Base-by-base conservation (phyloP, 805 yeast species). In the Jamesozyma spencerorum region DNA sequence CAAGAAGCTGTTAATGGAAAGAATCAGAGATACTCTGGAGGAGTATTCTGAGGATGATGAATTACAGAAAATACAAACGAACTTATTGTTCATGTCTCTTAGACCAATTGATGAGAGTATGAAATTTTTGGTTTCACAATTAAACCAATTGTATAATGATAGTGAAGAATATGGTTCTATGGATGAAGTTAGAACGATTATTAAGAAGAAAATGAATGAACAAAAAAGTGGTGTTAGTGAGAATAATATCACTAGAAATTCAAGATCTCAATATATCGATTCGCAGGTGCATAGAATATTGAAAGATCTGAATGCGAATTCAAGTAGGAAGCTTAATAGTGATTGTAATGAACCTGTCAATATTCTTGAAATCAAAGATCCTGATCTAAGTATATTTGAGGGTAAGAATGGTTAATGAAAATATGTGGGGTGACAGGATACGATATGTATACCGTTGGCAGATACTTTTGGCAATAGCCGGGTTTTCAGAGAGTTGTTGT, bases 71-170 rank as follows among this genome's bases (percentile, higher is more conserved):
- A 18, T 33, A 8, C 43, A 43, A 31, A 33, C 44, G 19, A 42
- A 40, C 4, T 42, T 46, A 15, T 31, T 57, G 1, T 47, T 48
- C 31, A 40, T 41, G n/a, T 46, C 56, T 2, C 36, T 59, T 12
- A 42, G 48, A 30, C 64, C 64, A 5, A 34, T 59, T 13, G 58
- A 58, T 38, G 59, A 55, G 31, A 49, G 58, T 8, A 41, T 59
- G 18, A 48, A 46, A 37, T 46, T 58, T 11, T 42, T 58, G 19
- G 46, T 47, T 2, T 42, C 51, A 2, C 57, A 54, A 46, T 29
- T 59, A 33, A 47, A 46, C 27, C 50, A 54, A 24, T 28, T 58
- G 18, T 53, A 54, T 46, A 43, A 50, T n/a, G 53, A 46, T 2
- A 48, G 54, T 36, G 58, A 55, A 33, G 53, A 54, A 37, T 37